Evolutionary conservation across 306 rosid species (phyloP), one percentile per base, ranked within the genome.

Genomic region (Canavalia ensiformis): DNA sequence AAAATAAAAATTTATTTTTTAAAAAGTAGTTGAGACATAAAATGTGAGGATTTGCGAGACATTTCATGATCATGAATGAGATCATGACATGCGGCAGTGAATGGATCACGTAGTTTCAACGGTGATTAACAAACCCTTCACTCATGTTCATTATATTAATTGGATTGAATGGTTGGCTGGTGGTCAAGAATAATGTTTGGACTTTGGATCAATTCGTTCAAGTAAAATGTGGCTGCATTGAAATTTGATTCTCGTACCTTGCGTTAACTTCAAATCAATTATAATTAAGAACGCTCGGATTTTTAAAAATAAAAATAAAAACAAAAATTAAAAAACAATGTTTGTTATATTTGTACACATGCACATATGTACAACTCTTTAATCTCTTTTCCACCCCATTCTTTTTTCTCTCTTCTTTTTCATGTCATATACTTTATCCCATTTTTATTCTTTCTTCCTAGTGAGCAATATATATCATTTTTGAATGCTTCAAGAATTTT

Each of bases 11-110:
- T 42, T 41, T 12, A 1, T 31, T 74, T 55, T 74, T 28, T 35
- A 29, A 74, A 30, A 74, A 59, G 68, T 13, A 6, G 81, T 35
- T 33, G 79, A 25, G 45, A 75, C 73, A 8, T 39, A 71, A 82
- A 81, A 73, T 76, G 64, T 77, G 78, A 74, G 86, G 86, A 78
- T 80, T 72, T 39, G 66, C 75, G 63, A 75, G 63, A 72, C 64
- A 54, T 45, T 55, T 39, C 9, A 11, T 42, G 41, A 78, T 8
- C 31, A 35, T 72, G 62, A 50, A 69, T 31, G 59, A 69, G 5
- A 25, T 4, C 7, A 18, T 54, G 50, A 57, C 63, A 7, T 34
- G 49, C 63, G 76, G 76, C 76, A 51, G 62, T 72, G 50, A 72
- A 72, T 52, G 51, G 63, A 72, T 72, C 64, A 52, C 76, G 25